Percentiles rank a stretch among this genome's conserved stretches.
Conservation (phyloP, 129 eudicot genomes). For the sunflower (Helianthus annuus) region HanXRQr2.0-SUNRISE NC_035442.2:143363425-143363924, state of each 20-base stretch:
- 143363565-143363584: conserved; percentile 55
- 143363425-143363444: conserved; percentile 27
- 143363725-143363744: neutral
- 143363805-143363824: neutral
- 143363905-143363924: neutral
- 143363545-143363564: conserved; percentile 65
- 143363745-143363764: neutral
- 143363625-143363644: conserved; percentile 49
- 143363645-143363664: conserved; percentile 17
- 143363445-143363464: conserved; percentile 34
- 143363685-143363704: neutral
- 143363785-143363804: too few relatives aligned
- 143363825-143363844: neutral
- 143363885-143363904: neutral
- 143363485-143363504: conserved; percentile 41
- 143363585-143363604: conserved; percentile 60
- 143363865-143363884: neutral
- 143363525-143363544: conserved; percentile 59
- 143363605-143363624: conserved; percentile 48
- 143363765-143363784: too few relatives aligned
- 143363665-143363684: neutral
- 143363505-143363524: conserved; percentile 37
- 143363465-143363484: conserved; percentile 39
- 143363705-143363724: neutral
- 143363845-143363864: neutral